Percentiles rank a stretch among this genome's conserved stretches.
Evolutionary conservation across 495 filamentous ascomycete species (phyloP).

Genomic region (Penicillium canariense): DNA sequence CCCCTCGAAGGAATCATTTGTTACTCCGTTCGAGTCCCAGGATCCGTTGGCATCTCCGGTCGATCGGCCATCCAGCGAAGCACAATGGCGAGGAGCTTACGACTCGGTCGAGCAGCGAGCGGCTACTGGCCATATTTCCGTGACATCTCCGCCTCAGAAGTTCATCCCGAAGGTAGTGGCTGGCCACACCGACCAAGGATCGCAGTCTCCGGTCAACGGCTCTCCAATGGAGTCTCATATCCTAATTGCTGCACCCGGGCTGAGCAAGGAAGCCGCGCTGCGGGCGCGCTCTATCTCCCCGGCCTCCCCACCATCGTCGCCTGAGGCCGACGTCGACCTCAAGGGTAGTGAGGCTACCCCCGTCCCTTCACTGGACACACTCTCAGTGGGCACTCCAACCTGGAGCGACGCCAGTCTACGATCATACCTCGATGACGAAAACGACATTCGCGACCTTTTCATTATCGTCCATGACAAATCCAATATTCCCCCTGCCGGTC

Average conservation of each 20-base stretch:
- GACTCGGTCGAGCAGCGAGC: constrained; percentile 7
- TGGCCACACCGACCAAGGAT: constrained; percentile 27
- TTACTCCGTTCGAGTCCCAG: constrained; percentile 20
- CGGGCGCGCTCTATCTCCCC: constrained; percentile 58
- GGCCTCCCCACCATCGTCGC: constrained; percentile 62
- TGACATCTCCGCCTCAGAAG: constrained; percentile 37
- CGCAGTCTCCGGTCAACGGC: constrained; percentile 77
- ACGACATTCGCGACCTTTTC: constrained; percentile 87
- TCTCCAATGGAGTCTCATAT: constrained; percentile 47
- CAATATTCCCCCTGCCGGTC: constrained; percentile 68
- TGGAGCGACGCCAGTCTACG: constrained; percentile 87
- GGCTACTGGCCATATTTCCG: constrained; percentile 19
- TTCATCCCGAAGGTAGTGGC: constrained; percentile 46
- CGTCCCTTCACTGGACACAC: constrained; percentile 43
- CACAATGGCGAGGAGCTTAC: constrained; percentile 19
- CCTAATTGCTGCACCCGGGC: constrained; percentile 48
- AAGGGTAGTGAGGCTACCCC: constrained; percentile 32
- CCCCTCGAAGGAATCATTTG: constrained; percentile 30
- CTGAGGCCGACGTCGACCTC: constrained; percentile 53
- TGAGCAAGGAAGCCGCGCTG: constrained; percentile 64
- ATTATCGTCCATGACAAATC: constrained; percentile 89
- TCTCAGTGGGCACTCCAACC: constrained; percentile 43
- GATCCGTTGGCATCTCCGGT: constrained; percentile 27
- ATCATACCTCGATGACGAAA: constrained; percentile 87
- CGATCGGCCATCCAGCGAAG: constrained; percentile 29